phyloP scores from a whole-genome alignment of 345 rosid genomes.

The Chamaenerion angustifolium region DNA sequence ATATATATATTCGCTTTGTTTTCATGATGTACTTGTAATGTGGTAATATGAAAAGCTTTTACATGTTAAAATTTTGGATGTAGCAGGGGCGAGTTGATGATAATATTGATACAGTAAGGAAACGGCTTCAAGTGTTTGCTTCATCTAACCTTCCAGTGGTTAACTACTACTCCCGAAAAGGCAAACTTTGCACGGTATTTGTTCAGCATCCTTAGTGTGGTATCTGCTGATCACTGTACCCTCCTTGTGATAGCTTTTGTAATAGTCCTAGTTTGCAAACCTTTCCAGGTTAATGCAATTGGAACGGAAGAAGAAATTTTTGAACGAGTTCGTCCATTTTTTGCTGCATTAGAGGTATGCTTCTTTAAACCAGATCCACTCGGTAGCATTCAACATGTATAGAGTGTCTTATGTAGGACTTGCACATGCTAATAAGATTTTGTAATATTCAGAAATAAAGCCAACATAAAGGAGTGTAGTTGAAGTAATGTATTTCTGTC shows the following conservation, averaged over 20 bases:
- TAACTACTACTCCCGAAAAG: slow-evolving; percentile 51
- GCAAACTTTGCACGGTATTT: slow-evolving; percentile 54
- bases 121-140: slow-evolving; percentile 44
- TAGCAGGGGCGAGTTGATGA: slow-evolving; percentile 77
- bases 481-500: no score
- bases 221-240: no score
- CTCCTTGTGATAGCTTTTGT: no score
- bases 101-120: slow-evolving; percentile 47
- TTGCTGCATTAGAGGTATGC: slow-evolving; percentile 43
- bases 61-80: neutral
- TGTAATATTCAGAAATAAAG: no score
- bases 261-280: neutral
- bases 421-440: no score
- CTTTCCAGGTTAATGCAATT: slow-evolving; percentile 62
- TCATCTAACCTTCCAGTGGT: slow-evolving; percentile 64
- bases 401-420: no score
- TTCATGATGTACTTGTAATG: neutral
- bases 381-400: no score
- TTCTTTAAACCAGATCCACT: no score
- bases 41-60: neutral
- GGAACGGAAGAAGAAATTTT: slow-evolving; percentile 83
- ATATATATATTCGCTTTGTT: neutral
- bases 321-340: slow-evolving; percentile 50
- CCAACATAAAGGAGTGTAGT: no score
- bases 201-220: neutral